Base-by-base conservation (phyloP, 306 rosid species). In the Luffa aegyptiaca region DNA sequence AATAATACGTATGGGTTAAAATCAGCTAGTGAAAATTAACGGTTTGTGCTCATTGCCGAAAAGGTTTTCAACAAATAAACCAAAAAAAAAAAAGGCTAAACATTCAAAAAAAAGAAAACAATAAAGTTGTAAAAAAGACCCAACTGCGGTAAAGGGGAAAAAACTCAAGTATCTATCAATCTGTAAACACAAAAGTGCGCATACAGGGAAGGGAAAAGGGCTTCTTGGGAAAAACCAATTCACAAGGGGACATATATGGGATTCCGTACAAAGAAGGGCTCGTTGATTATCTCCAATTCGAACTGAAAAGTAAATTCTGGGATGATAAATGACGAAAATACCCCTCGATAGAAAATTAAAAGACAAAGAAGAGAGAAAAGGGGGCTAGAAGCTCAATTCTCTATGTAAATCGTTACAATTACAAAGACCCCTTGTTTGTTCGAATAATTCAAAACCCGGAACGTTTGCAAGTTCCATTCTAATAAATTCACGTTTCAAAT, bases 271-370 rank as follows among this genome's bases (percentile, higher is more conserved):
- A 52, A 75, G 14, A 52, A 53, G 33, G 35, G 16, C 83, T 17
- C 45, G 81, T 31, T 36, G 76, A 78, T 76, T 13, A 68, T 17
- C 59, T 31, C 81, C 49, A 68, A 57, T 73, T 84, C 78, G 18
- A 79, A 72, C 76, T 20, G 52, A 74, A 46, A 48, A 11, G 66
- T 70, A 71, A 64, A 79, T 44, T 65, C 76, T 35, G 6, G 6
- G 49, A 26, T 79, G 42, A 66, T 52, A 82, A 88, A 83, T 84
- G 89, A 86, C 97, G 75, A 80, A 58, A 82, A 75, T 71, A 41
- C 84, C 94, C 89, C 86, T 41, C 45, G n/a, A 20, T 9, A 45
- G 75, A 83, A 57, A 55, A n/a, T 5, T 59, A 66, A 48, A 42
- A 56, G 69, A 14, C 16, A 69, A 45, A 39, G 71, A 42, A 11